Base-by-base conservation (phyloP, 1,139 yeast genomes). In the Meyerozyma smithsonii region DNA sequence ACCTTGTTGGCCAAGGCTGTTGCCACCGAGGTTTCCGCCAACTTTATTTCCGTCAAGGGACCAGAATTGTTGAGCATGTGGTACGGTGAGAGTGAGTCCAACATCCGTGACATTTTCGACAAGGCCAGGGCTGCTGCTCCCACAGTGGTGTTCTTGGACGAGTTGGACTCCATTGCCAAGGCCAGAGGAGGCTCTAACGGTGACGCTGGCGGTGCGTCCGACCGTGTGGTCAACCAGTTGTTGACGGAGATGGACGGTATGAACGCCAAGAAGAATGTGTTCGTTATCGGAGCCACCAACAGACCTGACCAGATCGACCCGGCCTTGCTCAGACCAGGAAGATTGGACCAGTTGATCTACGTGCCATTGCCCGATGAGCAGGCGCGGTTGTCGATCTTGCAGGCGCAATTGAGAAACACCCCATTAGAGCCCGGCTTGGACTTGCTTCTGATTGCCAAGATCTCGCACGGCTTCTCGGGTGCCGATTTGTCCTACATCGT, bases 171-270 rank as follows among this genome's bases (percentile, higher is more conserved):
- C 34, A 89, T 92, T 69, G 97, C 97, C 43, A 89, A 89, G 70
- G 86, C 97, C 21, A 85, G 98, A 77, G 97, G 97, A 63, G 95
- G 88, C 35, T 81, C 89, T 38, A 54, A 63, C 37, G 96, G 97
- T 51, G 97, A 92, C 63, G 95, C 97, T 30, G 97, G 97, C 57
- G 98, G 98, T 50, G 98, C 97, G 12, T 82, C 95, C 36, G 98
- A 92, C 69, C 84, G 98, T 67, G 98, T 92, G 50, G 98, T 94
- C 44, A 92, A 92, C 71, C 98, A 92, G 72, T 80, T 92, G 59
- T 80, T 92, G 64, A 94, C 98, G 8, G 98, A 92, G 72, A 92
- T 92, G 98, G 98, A 92, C 66, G 99, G 99, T 79, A 90, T 94
- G 97, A 92, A 92, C 61, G 96, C 97, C 52, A 92, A 92, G 75